Evolutionary conservation across 208 protist species (phyloP), one percentile per base, ranked within the genome.

Genomic region (Leishmania martiniquensis): DNA sequence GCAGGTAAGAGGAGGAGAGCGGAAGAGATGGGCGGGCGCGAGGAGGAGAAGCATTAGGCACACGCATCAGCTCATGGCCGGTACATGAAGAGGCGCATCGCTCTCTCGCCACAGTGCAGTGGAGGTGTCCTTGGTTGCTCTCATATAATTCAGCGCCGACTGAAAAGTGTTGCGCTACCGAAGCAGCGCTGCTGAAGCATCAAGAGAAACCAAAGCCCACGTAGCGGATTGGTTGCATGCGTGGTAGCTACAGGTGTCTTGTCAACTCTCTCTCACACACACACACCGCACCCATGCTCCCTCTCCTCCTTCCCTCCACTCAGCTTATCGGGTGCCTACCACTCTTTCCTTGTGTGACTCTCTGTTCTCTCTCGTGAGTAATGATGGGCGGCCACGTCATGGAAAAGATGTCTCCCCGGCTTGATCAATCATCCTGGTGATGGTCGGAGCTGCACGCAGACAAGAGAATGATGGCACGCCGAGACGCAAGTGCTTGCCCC

Each of bases 261-360:
- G 52, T 29, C 22, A 7, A 57, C 10, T 57, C 9, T 6, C 52
- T 29, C 22, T 29, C 0, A 25, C 29, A 37, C n/a, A 37, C 57
- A 37, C 29, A 37, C 57, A 44, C 39, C 37, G 37, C 34, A 6
- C 37, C 37, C 20, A 6, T 29, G 42, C 5, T 4, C n/a, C n/a
- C n/a, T n/a, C 3, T 7, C 37, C 12, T 9, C 22, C n/a, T 9
- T 37, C n/a, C n/a, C n/a, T 22, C 20, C 42, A 20, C n/a, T 69
- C 65, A 42, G n/a, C 20, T 49, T 15, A 44, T 60, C 51, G 32
- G 25, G 54, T 42, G 45, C 25, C 67, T 55, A 54, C 37, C 55
- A 54, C 68, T 39, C 49, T 77, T 29, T 78, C 67, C 62, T 60
- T 45, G 20, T 68, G 73, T 59, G 45, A 17, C 73, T 29, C 69